These are phyloP conservation scores for Alloteropsis semialata DNA, from an alignment of 176 grass and related monocot genomes.

Conservation along the genomic window DNA sequence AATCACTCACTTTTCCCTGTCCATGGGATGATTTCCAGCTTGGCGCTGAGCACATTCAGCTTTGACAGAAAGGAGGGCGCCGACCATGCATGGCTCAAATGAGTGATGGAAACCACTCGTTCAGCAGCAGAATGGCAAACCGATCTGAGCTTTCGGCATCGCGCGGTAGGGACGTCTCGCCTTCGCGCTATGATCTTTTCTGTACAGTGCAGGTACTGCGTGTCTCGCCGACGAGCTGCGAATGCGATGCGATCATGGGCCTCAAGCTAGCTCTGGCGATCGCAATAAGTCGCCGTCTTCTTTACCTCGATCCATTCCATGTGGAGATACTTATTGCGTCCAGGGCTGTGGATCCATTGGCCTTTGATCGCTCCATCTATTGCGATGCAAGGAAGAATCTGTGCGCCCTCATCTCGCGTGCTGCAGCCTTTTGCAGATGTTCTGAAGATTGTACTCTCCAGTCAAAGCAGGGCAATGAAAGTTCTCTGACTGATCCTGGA, in stretches of 20 bases:
- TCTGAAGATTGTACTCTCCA: background rate
- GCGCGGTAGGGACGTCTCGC: constrained; percentile 23
- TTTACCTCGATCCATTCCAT: constrained; percentile 8
- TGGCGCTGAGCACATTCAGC: background rate
- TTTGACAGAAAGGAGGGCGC: background rate
- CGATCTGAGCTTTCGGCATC: background rate
- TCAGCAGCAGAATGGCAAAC: background rate
- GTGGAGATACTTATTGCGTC: constrained; percentile 18
- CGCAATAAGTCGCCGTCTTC: constrained; percentile 32
- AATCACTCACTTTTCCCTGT: background rate
- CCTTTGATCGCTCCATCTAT: background rate
- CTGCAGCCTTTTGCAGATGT: background rate
- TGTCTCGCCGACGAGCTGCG: constrained; percentile 18
- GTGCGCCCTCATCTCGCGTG: background rate
- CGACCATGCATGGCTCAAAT: background rate
- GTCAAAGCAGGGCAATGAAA: background rate
- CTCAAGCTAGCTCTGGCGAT: constrained; percentile 7
- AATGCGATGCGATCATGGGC: constrained; percentile 11
- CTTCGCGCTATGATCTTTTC: background rate
- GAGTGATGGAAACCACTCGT: background rate
- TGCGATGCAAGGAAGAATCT: background rate
- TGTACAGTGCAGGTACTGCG: constrained; percentile 9
- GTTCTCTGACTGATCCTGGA: background rate
- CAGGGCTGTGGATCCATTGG: constrained; percentile 4
- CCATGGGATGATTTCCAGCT: background rate